Evolutionary conservation across 176 grass and related monocot genomes (phyloP).

Genomic region (Cenchrus purpureus): DNA sequence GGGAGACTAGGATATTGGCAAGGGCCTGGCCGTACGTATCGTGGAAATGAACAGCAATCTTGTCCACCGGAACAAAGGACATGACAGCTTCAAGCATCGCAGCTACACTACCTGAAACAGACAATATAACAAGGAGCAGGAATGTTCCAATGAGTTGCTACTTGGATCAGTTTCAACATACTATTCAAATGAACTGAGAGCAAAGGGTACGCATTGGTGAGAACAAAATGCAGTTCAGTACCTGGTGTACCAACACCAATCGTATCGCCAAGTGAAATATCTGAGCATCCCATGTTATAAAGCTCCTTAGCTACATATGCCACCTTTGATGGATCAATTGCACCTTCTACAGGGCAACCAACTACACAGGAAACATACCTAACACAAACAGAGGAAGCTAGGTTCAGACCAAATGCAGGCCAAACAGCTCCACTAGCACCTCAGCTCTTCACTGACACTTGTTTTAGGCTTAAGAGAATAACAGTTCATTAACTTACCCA

Average conservation of each 20-base stretch:
- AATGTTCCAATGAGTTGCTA: not conserved
- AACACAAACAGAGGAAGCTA: not conserved
- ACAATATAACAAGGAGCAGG: not conserved
- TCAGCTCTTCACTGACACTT: not conserved
- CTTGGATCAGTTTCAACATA: not conserved
- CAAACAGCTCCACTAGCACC: not conserved
- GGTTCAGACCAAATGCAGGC: conserved; percentile 13
- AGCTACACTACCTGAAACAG: conserved; percentile 65
- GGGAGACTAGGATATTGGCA: conserved; percentile 80
- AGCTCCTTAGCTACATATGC: conserved; percentile 85
- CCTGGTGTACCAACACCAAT: conserved; percentile 96
- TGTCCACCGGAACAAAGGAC: conserved; percentile 76
- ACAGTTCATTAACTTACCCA: conserved; percentile 57
- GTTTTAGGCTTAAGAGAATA: not conserved
- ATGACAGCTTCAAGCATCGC: conserved; percentile 82
- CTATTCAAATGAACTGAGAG: not conserved
- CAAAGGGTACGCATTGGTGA: not conserved
- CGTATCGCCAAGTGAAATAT: conserved; percentile 98
- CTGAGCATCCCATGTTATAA: conserved; percentile 87
- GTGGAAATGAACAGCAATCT: conserved; percentile 88
- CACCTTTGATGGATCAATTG: conserved; percentile 70
- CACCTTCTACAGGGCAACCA: conserved; percentile 68
- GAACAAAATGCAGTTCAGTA: conserved; percentile 16
- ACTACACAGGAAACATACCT: conserved; percentile 90
- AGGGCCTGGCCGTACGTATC: conserved; percentile 94